Evolutionary conservation across 164 flowering plant species (phyloP), one percentile per base, ranked within the genome.

Genomic region (Stephania yunnanensis): DNA sequence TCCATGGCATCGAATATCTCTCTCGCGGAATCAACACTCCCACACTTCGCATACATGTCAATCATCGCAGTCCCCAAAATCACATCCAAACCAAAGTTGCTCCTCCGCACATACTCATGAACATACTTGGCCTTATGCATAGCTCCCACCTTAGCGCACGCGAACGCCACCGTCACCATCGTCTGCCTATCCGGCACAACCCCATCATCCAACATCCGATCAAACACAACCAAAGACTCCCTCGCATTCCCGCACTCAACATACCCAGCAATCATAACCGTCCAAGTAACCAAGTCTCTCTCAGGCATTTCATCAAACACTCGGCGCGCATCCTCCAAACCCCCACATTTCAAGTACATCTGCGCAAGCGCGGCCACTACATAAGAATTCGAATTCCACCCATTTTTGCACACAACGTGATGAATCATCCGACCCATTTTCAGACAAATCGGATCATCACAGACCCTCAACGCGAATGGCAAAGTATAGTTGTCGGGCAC

Each of bases 31-130:
- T 80, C 85, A 42, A 87, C 72, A 58, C 84, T 74, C 46, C 92
- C 92, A 71, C 90, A 89, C 75, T 86, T 89, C 0, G 89, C 87
- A 73, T 87, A 87, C 91, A 89, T 89, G 74, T 86, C 89, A 71
- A 87, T 84, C 83, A 87, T 66, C 13, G 89, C 88, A 4, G 91
- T 89, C 6, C 86, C 89, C 66, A 89, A 72, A 6, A 86, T 81
- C 67, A 85, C 89, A 75, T 86, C 82, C 71, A 85, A 65, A 0
- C 77, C 74, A 75, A 83, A 84, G 10, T 58, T 72, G 17, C 75
- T 84, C 69, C 61, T 72, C 69, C 9, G 2, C 64, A 85, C 76
- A 65, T 79, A 86, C 46, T 84, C 88, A 75, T 84, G 85, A 48
- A 89, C 71, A 30, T 55, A 29, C 55, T 70, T 78, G 45, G 89